Conservation (phyloP, 345 rosid species). For the Linum lewisii region DNA sequence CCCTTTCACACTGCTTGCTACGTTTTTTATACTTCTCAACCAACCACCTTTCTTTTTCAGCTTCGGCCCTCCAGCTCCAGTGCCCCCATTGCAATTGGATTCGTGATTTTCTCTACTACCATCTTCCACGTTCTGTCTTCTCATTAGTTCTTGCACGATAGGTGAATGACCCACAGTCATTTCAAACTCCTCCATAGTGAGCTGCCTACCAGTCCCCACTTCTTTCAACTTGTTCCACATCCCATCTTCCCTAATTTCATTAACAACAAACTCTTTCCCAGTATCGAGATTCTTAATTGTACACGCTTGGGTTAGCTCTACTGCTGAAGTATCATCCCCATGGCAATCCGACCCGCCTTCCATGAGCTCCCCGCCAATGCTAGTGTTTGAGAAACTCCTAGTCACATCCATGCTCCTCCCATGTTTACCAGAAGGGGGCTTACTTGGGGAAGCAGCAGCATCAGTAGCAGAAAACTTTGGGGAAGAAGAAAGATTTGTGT, state of each 20-base stretch:
- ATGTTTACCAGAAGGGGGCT: conserved; percentile 25
- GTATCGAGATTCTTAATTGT: conserved; percentile 78
- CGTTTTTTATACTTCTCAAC: conserved; percentile 67
- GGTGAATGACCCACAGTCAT: conserved; percentile 87
- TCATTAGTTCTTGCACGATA: conserved; percentile 88
- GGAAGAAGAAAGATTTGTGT: conserved; percentile 18
- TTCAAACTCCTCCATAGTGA: conserved; percentile 95
- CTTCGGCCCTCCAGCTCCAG: conserved; percentile 31
- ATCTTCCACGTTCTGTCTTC: conserved; percentile 85
- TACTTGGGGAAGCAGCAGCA: conserved; percentile 20
- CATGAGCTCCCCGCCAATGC: conserved; percentile 17
- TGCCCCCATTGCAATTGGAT: conserved; percentile 25
- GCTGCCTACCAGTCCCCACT: conserved; percentile 76
- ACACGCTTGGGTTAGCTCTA: conserved; percentile 29
- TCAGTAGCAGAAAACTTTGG: conserved; percentile 10
- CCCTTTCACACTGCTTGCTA: conserved; percentile 54
- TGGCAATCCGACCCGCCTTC: conserved; percentile 21
- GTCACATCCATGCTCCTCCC: conserved; percentile 21
- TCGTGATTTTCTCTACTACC: conserved; percentile 38
- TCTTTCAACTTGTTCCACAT: conserved; percentile 69
- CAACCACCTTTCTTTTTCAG: conserved; percentile 72
- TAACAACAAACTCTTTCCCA: conserved; percentile 79
- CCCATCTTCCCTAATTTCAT: conserved; percentile 80
- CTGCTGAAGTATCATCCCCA: conserved; percentile 18
- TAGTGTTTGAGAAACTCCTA: conserved; percentile 18